These are phyloP conservation scores for Alternaria longipes DNA, from an alignment of 2,329 filamentous ascomycete genomes.

Conservation along the genomic window DNA sequence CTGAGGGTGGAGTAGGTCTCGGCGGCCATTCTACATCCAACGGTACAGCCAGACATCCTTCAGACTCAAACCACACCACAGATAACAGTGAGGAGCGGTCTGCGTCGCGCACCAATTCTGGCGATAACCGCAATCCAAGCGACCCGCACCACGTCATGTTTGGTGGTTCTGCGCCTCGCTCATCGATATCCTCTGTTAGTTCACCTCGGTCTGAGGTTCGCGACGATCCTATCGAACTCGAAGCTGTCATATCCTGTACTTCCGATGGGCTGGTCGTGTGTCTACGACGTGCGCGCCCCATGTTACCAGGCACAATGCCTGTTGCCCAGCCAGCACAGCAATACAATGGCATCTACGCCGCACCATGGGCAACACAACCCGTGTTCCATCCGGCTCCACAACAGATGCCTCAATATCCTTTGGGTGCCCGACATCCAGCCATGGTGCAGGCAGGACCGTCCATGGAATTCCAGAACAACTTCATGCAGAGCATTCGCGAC, in stretches of 20 bases:
- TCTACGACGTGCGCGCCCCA: constrained; percentile 75
- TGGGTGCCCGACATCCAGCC: constrained; percentile 47
- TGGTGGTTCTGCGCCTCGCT: constrained; percentile 41
- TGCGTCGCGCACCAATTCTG: constrained; percentile 56
- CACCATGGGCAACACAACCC: constrained; percentile 78
- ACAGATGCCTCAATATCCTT: constrained; percentile 47
- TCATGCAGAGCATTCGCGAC: constrained; percentile 84
- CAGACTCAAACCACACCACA: constrained; percentile 26
- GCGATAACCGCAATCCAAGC: constrained; percentile 54
- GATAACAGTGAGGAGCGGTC: constrained; percentile 30
- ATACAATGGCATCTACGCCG: constrained; percentile 72
- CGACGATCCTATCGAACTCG: constrained; percentile 71
- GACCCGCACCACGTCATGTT: constrained; percentile 44
- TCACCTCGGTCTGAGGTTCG: constrained; percentile 37
- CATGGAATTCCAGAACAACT: constrained; percentile 58
- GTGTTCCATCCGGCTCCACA: constrained; percentile 58
- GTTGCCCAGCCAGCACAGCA: constrained; percentile 32
- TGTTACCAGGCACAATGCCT: constrained; percentile 62
- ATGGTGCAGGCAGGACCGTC: constrained; percentile 62
- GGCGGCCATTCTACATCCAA: constrained; percentile 35
- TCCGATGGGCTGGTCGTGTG: constrained; percentile 88
- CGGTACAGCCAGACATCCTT: constrained; percentile 30
- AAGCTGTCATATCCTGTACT: constrained; percentile 90
- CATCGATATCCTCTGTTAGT: constrained; percentile 38
- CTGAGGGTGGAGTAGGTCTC: constrained; percentile 58